Evolutionary conservation across 2,329 filamentous ascomycete species (phyloP).

Genomic region (Alternaria ventricosa): DNA sequence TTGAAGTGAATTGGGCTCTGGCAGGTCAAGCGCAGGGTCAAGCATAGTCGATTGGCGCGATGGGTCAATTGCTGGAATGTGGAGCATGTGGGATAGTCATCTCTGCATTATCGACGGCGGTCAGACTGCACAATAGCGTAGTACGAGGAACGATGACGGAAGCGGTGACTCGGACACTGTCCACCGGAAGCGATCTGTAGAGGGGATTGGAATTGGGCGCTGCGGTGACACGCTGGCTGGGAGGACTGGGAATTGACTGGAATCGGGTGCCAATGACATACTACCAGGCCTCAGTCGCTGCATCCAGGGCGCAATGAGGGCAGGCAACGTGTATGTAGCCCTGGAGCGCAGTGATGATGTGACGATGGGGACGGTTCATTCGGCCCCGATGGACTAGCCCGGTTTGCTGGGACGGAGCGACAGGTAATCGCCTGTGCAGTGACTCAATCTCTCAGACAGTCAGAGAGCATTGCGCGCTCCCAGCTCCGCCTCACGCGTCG

Average conservation of each 20-base stretch:
- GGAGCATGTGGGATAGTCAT: constrained; percentile 35
- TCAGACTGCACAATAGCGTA: constrained; percentile 24
- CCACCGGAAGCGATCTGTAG: constrained; percentile 10
- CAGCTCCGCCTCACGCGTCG: constrained; percentile 22
- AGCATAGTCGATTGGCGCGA: constrained; percentile 6
- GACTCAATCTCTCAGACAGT: constrained; percentile 36
- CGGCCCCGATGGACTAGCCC: constrained; percentile 19
- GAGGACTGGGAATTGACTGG: background rate
- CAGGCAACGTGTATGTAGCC: constrained; percentile 18
- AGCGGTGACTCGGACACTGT: constrained; percentile 24
- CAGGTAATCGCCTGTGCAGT: constrained; percentile 22
- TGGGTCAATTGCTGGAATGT: constrained; percentile 30
- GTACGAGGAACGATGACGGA: constrained; percentile 24
- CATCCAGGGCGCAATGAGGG: constrained; percentile 18
- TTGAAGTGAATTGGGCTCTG: constrained; percentile 26
- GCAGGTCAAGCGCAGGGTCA: constrained; percentile 17
- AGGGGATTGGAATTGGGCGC: constrained; percentile 17
- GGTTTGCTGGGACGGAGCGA: constrained; percentile 19
- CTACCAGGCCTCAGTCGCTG: constrained; percentile 12
- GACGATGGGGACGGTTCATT: background rate
- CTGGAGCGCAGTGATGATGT: background rate
- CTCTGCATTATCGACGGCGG: constrained; percentile 28
- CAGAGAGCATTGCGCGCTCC: constrained; percentile 20
- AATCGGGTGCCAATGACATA: constrained; percentile 29
- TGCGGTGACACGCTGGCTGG: constrained; percentile 27